Evolutionary conservation across 129 eudicot genomes (phyloP), one percentile per base, ranked within the genome.

Genomic region (Chrysanthemum makinoi): DNA sequence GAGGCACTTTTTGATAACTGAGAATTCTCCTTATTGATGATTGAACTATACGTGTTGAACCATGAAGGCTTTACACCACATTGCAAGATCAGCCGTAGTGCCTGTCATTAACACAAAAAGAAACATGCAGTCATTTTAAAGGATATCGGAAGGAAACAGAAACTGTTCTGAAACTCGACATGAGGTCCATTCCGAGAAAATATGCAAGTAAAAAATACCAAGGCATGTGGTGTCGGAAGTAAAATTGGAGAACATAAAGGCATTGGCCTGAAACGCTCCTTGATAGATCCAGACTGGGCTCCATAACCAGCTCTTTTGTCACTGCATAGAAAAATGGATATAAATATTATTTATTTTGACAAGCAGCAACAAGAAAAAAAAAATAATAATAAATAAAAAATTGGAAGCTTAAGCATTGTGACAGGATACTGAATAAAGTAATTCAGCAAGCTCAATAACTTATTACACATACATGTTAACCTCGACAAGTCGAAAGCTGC

Each of bases 401-500:
- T 55, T 15, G 57, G 19, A 65, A 74, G 59, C 46, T 17, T 54
- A 39, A 54, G 26, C 8, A 33, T 16, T 33, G 57, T 64, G 46
- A 28, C 33, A 22, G 52, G 11, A 70, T 50, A 44, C 12, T 70
- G 48, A 10, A 47, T 43, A 10, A 51, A 50, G 43, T 50, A 26
- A 62, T 57, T 18, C 39, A 69, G 50, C 18, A 72, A 72, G 16
- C 62, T 43, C 28, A 17, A 71, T 56, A 71, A 72, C 49, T 74
- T 64, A 60, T 57, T 54, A 49, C 67, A 79, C 97, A 55, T 90
- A 94, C 99, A 83, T 68, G 73, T 81, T 80, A 68, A 94, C 83
- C 75, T 90, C 99, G 86, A 90, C 79, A 77, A 90, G 97, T 46
- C 99, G 96, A 79, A 89, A 94, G 83, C 96, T 90, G 74, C 97